phyloP scores from a whole-genome alignment of 768 basidiomycete genomes.

The Phallus indusiatus region DNA sequence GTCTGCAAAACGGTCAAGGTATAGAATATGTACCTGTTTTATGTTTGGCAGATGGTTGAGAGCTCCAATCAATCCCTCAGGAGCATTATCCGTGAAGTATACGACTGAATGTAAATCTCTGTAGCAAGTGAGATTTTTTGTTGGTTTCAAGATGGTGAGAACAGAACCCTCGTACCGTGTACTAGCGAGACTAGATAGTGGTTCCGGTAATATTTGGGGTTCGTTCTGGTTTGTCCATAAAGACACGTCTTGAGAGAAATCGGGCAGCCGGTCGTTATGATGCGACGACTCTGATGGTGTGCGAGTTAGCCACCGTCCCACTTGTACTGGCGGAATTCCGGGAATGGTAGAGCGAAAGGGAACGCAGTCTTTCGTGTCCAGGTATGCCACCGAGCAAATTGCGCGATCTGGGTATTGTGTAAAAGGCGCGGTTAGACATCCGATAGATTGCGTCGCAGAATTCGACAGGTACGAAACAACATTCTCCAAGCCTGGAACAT shows the following conservation, averaged over 20 bases:
- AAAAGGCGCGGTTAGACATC: constrained; percentile 53
- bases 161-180: neutral
- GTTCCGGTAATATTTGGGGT: neutral
- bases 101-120: constrained; percentile 28
- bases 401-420: constrained; percentile 25
- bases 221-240: neutral
- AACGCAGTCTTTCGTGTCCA: constrained; percentile 32
- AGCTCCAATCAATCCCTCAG: constrained; percentile 36
- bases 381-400: constrained; percentile 49
- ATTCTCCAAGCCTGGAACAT: constrained; percentile 29
- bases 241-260: neutral
- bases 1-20: neutral
- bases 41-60: constrained; percentile 34
- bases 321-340: constrained; percentile 48
- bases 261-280: neutral
- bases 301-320: constrained; percentile 50
- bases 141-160: neutral
- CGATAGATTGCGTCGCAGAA: constrained; percentile 32
- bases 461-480: constrained; percentile 17
- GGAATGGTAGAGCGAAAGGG: constrained; percentile 57
- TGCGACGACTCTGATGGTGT: neutral
- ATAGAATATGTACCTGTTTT: constrained; percentile 34
- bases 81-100: constrained; percentile 48
- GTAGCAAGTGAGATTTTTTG: neutral
- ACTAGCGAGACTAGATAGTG: neutral